Conservation (phyloP, 257 asterid genomes). For the Ehretia macrophylla region DNA sequence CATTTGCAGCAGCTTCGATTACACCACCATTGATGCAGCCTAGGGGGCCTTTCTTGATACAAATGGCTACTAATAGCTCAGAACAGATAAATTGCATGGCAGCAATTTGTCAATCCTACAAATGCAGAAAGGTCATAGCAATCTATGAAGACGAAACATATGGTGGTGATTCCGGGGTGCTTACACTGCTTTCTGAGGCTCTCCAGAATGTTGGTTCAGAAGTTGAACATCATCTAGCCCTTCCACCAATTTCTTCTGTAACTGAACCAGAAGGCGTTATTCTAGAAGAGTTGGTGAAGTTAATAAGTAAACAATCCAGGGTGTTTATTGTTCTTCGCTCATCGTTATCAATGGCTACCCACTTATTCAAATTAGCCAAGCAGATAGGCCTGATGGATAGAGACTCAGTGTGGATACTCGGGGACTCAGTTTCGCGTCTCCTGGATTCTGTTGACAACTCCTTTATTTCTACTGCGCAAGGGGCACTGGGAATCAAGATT, state of each 20-base stretch:
- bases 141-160: constrained; percentile 29
- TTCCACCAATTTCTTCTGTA: constrained; percentile 28
- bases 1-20: constrained; percentile 29
- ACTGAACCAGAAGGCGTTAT: constrained; percentile 21
- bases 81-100: constrained; percentile 28
- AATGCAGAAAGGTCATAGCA: constrained; percentile 35
- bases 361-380: constrained; percentile 34
- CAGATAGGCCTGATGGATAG: constrained; percentile 29
- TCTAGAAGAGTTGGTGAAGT: constrained; percentile 19
- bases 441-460: constrained; percentile 30
- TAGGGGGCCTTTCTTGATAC: constrained; percentile 43
- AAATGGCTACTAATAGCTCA: constrained; percentile 20
- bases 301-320: constrained; percentile 31
- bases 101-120: constrained; percentile 18
- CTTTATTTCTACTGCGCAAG: constrained; percentile 23
- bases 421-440: constrained; percentile 30
- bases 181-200: constrained; percentile 25
- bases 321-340: constrained; percentile 37
- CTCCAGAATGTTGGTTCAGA: constrained; percentile 23
- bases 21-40: constrained; percentile 13
- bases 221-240: constrained; percentile 27
- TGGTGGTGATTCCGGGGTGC: constrained; percentile 30
- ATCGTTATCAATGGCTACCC: constrained; percentile 23
- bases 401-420: constrained; percentile 43
- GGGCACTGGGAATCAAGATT: constrained; percentile 38